These are phyloP conservation scores for Schizosaccharomyces octosporus DNA, from an alignment of 805 yeast species.

Conservation along the genomic window DNA sequence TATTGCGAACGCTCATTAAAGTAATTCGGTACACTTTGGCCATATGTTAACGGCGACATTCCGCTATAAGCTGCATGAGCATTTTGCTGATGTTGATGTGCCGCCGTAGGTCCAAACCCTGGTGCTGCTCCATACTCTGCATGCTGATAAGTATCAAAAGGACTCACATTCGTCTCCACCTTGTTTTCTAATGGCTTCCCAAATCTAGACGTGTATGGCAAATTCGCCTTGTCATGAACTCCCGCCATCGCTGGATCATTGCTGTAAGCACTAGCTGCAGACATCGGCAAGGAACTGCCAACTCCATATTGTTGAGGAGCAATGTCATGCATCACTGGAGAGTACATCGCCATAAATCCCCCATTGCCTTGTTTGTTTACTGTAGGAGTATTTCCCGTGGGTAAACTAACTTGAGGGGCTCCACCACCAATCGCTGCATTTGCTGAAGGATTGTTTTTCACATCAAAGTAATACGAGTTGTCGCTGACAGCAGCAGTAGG, in stretches of 20 bases:
- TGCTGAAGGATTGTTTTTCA: no score
- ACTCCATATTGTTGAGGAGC: background rate
- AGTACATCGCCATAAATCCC: background rate
- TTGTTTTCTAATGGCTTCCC: background rate
- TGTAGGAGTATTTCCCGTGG: background rate
- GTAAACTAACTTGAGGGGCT: no score
- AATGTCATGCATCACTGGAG: background rate
- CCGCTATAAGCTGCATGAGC: background rate
- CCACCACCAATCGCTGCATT: no score
- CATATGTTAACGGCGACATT: background rate
- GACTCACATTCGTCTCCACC: background rate
- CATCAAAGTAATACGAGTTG: no score
- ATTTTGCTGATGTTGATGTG: background rate
- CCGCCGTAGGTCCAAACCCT: background rate
- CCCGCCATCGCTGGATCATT: background rate
- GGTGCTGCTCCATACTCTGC: background rate
- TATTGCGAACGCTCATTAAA: background rate
- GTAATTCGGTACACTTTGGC: background rate
- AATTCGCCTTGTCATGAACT: background rate
- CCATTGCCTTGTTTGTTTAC: background rate
- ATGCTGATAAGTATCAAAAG: background rate
- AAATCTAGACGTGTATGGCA: background rate
- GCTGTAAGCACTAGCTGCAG: background rate
- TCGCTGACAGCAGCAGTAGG: no score
- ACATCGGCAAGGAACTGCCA: background rate